Evolutionary conservation across 176 grass and related monocot genomes (phyloP).

Genomic region (Aegilops bicornis): DNA sequence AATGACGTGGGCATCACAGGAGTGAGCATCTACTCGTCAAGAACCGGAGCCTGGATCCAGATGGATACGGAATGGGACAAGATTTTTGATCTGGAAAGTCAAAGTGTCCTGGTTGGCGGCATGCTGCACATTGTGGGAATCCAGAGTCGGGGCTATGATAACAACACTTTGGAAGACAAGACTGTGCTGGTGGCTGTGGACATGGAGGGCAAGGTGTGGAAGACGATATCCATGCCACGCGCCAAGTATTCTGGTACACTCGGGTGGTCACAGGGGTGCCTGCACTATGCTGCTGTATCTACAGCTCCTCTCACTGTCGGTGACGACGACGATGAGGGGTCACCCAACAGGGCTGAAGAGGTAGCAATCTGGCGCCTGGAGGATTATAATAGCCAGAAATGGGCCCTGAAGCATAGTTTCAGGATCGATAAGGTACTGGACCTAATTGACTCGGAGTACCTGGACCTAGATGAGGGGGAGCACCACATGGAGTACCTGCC

Average conservation of each 20-base stretch:
- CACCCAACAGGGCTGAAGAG: background rate
- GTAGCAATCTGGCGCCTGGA: background rate
- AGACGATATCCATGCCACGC: background rate
- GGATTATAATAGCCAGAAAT: background rate
- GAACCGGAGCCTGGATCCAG: background rate
- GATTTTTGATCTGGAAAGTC: too few relatives aligned
- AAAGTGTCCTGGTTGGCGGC: background rate
- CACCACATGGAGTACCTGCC: background rate
- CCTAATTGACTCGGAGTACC: rapidly evolving
- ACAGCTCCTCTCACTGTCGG: background rate
- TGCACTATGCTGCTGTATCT: background rate
- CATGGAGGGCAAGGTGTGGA: background rate
- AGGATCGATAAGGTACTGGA: background rate
- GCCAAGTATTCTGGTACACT: background rate
- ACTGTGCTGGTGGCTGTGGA: background rate
- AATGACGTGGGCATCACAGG: background rate
- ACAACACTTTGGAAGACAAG: rapidly evolving
- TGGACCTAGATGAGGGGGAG: too few relatives aligned
- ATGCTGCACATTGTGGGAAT: background rate
- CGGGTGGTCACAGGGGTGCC: background rate
- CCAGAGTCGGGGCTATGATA: rapidly evolving
- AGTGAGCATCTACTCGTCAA: background rate
- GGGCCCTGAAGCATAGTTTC: background rate
- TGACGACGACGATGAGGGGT: background rate
- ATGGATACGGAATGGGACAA: background rate